These are phyloP conservation scores for Pseudopithomyces chartarum DNA, from an alignment of 2,329 filamentous ascomycete genomes.

Conservation along the genomic window DNA sequence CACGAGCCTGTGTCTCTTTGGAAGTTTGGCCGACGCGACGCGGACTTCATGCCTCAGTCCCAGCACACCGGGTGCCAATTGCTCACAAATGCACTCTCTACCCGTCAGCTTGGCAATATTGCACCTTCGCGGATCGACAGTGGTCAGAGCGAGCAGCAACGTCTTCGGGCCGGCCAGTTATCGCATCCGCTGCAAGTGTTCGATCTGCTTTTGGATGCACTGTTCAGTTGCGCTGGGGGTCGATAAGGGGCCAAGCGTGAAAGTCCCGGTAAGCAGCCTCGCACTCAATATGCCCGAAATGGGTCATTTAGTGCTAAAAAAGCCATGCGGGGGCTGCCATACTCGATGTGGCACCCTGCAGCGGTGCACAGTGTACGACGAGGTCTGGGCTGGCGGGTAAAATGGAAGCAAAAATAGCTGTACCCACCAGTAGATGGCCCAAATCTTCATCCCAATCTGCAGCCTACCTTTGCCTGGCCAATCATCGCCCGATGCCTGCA, in stretches of 20 bases:
- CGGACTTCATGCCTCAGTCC: constrained; percentile 27
- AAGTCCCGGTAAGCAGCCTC: constrained; percentile 24
- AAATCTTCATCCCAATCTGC: constrained; percentile 39
- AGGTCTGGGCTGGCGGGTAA: constrained; percentile 38
- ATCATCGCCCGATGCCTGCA: constrained; percentile 25
- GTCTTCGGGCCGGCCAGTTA: constrained; percentile 46
- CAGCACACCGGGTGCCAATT: constrained; percentile 19
- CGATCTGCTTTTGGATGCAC: constrained; percentile 30
- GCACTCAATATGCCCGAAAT: constrained; percentile 25
- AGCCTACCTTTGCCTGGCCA: constrained; percentile 33
- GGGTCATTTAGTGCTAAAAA: constrained; percentile 40
- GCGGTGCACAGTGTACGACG: constrained; percentile 7
- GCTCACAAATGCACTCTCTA: constrained; percentile 23
- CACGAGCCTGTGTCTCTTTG: too few relatives aligned
- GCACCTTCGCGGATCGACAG: constrained; percentile 39
- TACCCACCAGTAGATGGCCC: constrained; percentile 36
- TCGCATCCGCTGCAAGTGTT: constrained; percentile 47
- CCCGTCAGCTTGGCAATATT: constrained; percentile 39
- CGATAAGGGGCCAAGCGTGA: constrained; percentile 25
- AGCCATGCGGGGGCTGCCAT: constrained; percentile 31
- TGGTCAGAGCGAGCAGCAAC: constrained; percentile 41
- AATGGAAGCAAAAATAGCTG: constrained; percentile 46
- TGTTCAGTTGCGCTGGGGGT: constrained; percentile 17
- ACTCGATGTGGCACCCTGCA: constrained; percentile 3
- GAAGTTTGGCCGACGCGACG: constrained; percentile 18